Evolutionary conservation across 2,329 filamentous ascomycete species (phyloP), one percentile per base, ranked within the genome.

Genomic region (Hypoxylon sp.): DNA sequence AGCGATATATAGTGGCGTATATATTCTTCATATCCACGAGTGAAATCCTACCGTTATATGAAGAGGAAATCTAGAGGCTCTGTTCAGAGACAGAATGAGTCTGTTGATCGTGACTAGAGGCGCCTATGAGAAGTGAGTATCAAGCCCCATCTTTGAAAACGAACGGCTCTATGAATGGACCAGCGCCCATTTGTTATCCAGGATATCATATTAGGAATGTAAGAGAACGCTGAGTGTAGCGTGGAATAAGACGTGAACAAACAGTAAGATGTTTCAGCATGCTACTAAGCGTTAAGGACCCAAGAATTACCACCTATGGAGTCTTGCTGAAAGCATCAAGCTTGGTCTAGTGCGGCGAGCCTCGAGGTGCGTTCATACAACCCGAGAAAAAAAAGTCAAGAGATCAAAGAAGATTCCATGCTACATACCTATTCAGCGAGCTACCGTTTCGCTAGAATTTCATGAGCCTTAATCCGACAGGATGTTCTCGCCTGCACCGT

Each of bases 401-500:
- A 18, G 9, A 40, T 20, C 36, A 40, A 20, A 20, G 36, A n/a
- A 40, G 20, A 16, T 5, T 20, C 20, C 8, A 40, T 40, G 16
- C 20, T 40, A 40, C 2, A 20, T 40, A 40, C 2, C 9, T 8
- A 9, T 40, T 40, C 36, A 4, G 7, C 36, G 2, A 40, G 36
- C 8, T 28, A 30, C 8, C 7, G 18, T 18, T 8, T 32, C 24
- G 57, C 46, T 28, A 50, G 33, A 12, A 16, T n/a, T n/a, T n/a
- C 38, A 58, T 38, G 12, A 44, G 12, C 20, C 33, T n/a, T 18
- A 30, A 14, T 9, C 4, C 36, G 14, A 32, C 22, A n/a, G 53
- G 36, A 42, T 53, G 42, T 20, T 42, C 44, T 54, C 33, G 44
- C 42, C 32, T 40, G 33, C 54, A 30, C 53, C 49, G n/a, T 42